Percentiles rank a stretch among this genome's conserved stretches.
phyloP scores from a whole-genome alignment of 1,284 basidiomycete species.

The Tremellales sp. region DNA sequence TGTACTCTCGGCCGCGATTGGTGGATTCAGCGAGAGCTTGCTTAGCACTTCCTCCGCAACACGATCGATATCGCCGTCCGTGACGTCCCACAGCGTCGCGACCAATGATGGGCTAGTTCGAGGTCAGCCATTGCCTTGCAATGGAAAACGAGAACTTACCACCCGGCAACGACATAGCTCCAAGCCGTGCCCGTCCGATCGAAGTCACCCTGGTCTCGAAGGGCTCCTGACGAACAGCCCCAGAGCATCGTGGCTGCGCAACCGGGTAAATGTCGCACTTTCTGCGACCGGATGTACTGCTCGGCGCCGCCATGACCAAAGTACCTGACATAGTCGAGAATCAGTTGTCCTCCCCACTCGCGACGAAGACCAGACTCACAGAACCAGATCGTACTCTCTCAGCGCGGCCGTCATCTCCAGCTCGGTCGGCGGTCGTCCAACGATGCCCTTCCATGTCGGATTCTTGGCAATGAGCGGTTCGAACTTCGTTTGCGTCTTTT shows the following conservation, averaged over 20 bases:
- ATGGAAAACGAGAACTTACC: constrained; percentile 56
- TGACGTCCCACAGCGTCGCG: constrained; percentile 97
- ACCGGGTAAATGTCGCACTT: constrained; percentile 68
- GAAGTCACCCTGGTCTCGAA: constrained; percentile 88
- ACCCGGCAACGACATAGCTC: constrained; percentile 93
- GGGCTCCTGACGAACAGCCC: constrained; percentile 91
- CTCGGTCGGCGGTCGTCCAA: constrained; percentile 72
- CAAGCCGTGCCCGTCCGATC: constrained; percentile 87
- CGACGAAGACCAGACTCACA: constrained; percentile 58
- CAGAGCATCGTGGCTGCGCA: constrained; percentile 96
- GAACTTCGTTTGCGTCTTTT: constrained; percentile 78
- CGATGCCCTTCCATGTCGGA: constrained; percentile 77
- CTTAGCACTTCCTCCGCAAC: constrained; percentile 81
- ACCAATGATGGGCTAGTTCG: constrained; percentile 74
- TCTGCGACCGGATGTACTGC: constrained; percentile 84
- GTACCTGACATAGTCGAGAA: constrained; percentile 58
- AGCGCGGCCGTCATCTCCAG: constrained; percentile 72
- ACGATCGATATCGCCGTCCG: constrained; percentile 93
- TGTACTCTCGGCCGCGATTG: too few species aligned
- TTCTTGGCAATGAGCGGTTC: constrained; percentile 58
- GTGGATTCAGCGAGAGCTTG: constrained; percentile 58
- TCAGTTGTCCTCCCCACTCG: neutral
- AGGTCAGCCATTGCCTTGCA: constrained; percentile 4
- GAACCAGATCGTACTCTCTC: constrained; percentile 68
- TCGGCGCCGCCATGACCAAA: constrained; percentile 96